These are phyloP conservation scores for Penicillium canescens DNA, from an alignment of 495 filamentous ascomycete species.

Conservation along the genomic window DNA sequence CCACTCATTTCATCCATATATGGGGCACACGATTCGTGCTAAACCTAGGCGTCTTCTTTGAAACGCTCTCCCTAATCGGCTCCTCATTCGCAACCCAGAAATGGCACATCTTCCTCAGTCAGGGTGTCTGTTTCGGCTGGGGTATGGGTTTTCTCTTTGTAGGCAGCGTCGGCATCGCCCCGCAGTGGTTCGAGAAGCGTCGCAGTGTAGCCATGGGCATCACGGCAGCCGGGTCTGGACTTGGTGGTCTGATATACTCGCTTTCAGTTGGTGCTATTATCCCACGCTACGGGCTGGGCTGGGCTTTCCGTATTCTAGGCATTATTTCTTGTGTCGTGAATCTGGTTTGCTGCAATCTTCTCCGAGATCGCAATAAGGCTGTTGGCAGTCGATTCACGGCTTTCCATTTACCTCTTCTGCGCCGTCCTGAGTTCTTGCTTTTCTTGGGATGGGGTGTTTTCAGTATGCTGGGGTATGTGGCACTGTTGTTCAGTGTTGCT, in stretches of 20 bases:
- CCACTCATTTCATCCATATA: conserved; percentile 55
- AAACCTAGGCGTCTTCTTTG: conserved; percentile 59
- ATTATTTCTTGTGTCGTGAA: conserved; percentile 68
- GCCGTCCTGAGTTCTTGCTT: conserved; percentile 60
- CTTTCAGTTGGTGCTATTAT: conserved; percentile 56
- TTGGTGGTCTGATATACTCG: conserved; percentile 68
- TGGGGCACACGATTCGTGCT: conserved; percentile 58
- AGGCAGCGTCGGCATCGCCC: conserved; percentile 65
- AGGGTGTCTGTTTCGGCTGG: conserved; percentile 74
- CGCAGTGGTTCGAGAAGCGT: conserved; percentile 76
- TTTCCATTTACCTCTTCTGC: conserved; percentile 65
- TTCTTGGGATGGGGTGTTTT: conserved; percentile 69
- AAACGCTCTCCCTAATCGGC: conserved; percentile 60
- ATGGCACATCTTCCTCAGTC: conserved; percentile 75
- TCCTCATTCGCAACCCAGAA: conserved; percentile 67
- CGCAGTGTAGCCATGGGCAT: conserved; percentile 75
- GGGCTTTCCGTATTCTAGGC: conserved; percentile 74
- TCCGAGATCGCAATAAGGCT: conserved; percentile 69
- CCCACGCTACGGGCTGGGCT: conserved; percentile 58
- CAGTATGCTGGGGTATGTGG: conserved; percentile 73
- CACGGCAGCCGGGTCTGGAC: conserved; percentile 69
- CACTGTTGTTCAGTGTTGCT: conserved; percentile 74
- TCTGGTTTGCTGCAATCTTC: conserved; percentile 56
- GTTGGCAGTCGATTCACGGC: conserved; percentile 62
- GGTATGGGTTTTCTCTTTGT: conserved; percentile 80